phyloP scores from a whole-genome alignment of 2,329 filamentous ascomycete genomes.

The Clonostachys chloroleuca region DNA sequence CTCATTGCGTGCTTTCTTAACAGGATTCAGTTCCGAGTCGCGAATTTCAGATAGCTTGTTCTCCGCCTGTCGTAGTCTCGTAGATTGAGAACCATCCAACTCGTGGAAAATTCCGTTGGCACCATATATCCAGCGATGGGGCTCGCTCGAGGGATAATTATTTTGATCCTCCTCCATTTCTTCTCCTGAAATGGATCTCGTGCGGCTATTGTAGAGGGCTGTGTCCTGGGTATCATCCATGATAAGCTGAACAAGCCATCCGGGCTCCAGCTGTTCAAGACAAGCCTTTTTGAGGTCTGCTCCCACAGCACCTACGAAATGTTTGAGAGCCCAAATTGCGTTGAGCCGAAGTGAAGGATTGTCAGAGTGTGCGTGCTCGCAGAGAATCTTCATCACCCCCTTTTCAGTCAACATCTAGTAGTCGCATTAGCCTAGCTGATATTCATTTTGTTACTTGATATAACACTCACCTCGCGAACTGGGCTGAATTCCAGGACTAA shows the following conservation, averaged over 20 bases:
- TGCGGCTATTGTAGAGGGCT: conserved; percentile 32
- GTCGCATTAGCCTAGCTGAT: conserved; percentile 10
- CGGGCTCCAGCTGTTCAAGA: conserved; percentile 70
- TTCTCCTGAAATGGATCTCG: conserved; percentile 19
- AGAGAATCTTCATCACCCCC: conserved; percentile 72
- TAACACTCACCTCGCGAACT: conserved; percentile 70
- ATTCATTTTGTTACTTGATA: too few relatives aligned
- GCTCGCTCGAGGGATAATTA: conserved; percentile 44
- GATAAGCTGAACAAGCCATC: conserved; percentile 79
- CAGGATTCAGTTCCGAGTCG: conserved; percentile 64
- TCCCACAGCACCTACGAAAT: conserved; percentile 71
- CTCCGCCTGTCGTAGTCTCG: conserved; percentile 43
- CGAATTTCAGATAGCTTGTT: conserved; percentile 45
- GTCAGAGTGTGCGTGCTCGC: conserved; percentile 76
- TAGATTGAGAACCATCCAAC: conserved; percentile 27
- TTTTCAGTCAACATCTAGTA: conserved; percentile 64
- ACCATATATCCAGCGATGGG: conserved; percentile 26
- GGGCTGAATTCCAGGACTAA: conserved; percentile 85
- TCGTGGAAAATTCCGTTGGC: conserved; percentile 21
- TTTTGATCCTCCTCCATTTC: conserved; percentile 56
- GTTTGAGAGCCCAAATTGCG: conserved; percentile 90
- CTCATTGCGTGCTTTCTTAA: conserved; percentile 66
- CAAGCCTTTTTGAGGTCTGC: conserved; percentile 72
- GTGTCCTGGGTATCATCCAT: conserved; percentile 56
- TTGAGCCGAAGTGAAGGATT: conserved; percentile 78